These are phyloP conservation scores for Cercospora beticola DNA, from an alignment of 2,329 filamentous ascomycete species.

Conservation along the genomic window DNA sequence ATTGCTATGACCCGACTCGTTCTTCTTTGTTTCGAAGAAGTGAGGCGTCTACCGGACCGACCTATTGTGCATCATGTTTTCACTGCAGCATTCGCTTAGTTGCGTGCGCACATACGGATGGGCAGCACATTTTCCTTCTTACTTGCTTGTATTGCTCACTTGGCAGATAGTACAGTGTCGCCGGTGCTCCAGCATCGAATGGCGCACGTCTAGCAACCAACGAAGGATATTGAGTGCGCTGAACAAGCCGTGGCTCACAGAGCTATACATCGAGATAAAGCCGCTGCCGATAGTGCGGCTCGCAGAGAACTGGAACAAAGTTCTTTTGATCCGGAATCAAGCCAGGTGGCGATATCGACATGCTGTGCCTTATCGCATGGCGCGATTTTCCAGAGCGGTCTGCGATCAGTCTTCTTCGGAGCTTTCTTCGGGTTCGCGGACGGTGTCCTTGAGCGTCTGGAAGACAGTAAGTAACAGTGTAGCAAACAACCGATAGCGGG, in stretches of 20 bases:
- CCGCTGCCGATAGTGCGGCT: not conserved
- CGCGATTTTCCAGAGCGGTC: not conserved
- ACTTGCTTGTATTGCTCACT: not conserved
- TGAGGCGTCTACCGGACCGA: not conserved
- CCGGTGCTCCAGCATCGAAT: not conserved
- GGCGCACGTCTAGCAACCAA: not conserved
- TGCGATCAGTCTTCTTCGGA: slow-evolving; percentile 37
- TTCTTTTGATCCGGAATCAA: not conserved
- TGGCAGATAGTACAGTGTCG: not conserved
- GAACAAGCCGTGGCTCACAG: not conserved
- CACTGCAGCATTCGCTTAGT: not conserved
- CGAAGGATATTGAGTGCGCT: not conserved
- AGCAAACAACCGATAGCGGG: not conserved
- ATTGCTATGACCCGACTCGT: not conserved
- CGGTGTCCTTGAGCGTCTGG: slow-evolving; percentile 40
- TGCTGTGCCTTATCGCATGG: not conserved
- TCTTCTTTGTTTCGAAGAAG: not conserved
- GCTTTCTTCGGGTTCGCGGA: slow-evolving; percentile 40
- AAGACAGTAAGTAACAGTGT: slow-evolving; percentile 2
- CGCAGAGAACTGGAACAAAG: not conserved
- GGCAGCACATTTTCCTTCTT: not conserved
- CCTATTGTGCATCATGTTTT: not conserved
- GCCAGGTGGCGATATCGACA: not conserved
- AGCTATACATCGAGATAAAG: not conserved
- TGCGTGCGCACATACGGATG: not conserved